Evolutionary conservation across 352 stramenopile genomes (phyloP).

Genomic region (Peronospora destructor): DNA sequence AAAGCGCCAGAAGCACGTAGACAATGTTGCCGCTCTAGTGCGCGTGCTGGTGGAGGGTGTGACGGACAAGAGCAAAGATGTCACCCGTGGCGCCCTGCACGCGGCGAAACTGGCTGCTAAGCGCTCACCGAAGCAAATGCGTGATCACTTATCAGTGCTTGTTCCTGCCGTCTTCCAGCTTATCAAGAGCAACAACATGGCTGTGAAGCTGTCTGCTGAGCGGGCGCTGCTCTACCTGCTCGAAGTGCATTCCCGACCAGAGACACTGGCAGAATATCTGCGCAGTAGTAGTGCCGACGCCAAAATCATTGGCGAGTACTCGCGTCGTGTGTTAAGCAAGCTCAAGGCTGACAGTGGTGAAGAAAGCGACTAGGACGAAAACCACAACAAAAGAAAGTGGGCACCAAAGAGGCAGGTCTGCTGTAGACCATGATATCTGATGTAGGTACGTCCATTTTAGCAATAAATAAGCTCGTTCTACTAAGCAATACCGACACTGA

Average conservation of each 20-base stretch:
- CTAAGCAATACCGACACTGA: background rate
- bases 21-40: constrained; percentile 35
- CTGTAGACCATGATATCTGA: constrained; percentile 9
- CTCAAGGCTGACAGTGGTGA: constrained; percentile 81
- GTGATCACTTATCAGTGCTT: constrained; percentile 45
- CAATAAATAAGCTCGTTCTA: constrained; percentile 23
- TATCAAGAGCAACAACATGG: constrained; percentile 87
- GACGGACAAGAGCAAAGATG: constrained; percentile 73
- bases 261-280: constrained; percentile 72
- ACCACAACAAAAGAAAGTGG: constrained; percentile 1
- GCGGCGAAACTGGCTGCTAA: constrained; percentile 74
- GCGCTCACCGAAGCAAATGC: constrained; percentile 48
- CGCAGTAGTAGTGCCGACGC: constrained; percentile 46
- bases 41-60: constrained; percentile 56
- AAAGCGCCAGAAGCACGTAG: constrained; percentile 36
- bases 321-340: constrained; percentile 80
- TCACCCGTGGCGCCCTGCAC: constrained; percentile 59
- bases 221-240: constrained; percentile 83
- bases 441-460: constrained; percentile 21
- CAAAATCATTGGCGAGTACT: constrained; percentile 86
- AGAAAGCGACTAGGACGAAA: constrained; percentile 53
- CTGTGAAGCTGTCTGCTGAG: constrained; percentile 82
- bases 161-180: constrained; percentile 75
- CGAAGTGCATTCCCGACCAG: constrained; percentile 72
- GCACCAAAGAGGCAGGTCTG: background rate